Evolutionary conservation across 768 basidiomycete species (phyloP), one percentile per base, ranked within the genome.

Genomic region (Psilocybe cyanescens): DNA sequence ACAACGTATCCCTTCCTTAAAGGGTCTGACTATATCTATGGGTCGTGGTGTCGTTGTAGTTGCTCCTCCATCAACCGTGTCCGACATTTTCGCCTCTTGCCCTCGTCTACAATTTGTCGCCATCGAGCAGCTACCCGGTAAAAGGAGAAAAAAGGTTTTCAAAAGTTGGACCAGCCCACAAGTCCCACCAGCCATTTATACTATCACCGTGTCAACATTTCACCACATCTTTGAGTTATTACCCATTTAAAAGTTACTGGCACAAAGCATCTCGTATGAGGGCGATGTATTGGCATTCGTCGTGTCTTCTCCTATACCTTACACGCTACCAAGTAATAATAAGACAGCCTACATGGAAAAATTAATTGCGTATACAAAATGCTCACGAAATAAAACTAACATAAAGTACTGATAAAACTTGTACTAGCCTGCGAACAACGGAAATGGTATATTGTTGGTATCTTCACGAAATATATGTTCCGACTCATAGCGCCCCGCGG

Each of bases 21-120:
- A 53, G 33, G 51, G 51, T 14, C 12, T 53, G 33, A 17, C 33
- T n/a, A 35, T 53, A 31, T 53, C 51, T 37, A 53, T 53, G 51
- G 51, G 51, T 11, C 31, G n/a, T 8, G 31, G 33, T n/a, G n/a
- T 14, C 17, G 33, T 53, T 19, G 31, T 53, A 3, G 14, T 33
- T 19, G n/a, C n/a, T 5, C 31, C 51, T 31, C n/a, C 31, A 12
- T 53, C 51, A 4, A 35, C 33, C 16, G 51, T 53, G 9, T 12
- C 7, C 31, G 17, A 53, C 1, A 53, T 53, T 17, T 53, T 53
- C 17, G 6, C 33, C 2, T 4, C 31, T 35, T 53, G n/a, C 19
- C 51, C 51, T 53, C 51, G 51, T 37, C 33, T 53, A 4, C 12
- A 53, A 16, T 53, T 53, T 37, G 51, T 53, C 4, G 51, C 51